Conservation (phyloP, 2,329 filamentous ascomycete species). For the Colletotrichum euphorbiae region DNA sequence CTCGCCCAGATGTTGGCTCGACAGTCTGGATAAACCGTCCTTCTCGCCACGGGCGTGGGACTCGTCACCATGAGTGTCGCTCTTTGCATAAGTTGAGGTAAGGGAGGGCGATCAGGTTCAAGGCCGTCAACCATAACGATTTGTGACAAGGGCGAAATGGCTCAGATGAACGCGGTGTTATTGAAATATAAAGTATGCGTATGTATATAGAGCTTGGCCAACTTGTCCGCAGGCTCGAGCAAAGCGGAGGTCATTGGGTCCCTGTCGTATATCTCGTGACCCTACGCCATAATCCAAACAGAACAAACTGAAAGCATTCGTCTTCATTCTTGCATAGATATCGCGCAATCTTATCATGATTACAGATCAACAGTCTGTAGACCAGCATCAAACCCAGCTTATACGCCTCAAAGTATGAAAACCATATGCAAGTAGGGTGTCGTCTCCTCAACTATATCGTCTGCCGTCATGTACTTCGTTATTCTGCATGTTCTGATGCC, state of each 20-base stretch:
- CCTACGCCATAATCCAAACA: neutral
- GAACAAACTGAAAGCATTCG: neutral
- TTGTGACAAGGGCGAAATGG: neutral
- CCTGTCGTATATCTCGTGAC: conserved; percentile 2
- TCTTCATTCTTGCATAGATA: neutral
- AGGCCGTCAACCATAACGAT: conserved; percentile 39
- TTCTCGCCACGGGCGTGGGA: too few species aligned
- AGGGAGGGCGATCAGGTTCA: conserved; percentile 41
- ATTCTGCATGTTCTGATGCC: conserved; percentile 1
- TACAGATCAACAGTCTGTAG: neutral
- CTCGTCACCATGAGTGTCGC: conserved; percentile 36
- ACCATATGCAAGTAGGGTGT: neutral
- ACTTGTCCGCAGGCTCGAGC: neutral
- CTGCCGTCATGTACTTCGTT: conserved; percentile 17
- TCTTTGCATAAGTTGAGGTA: conserved; percentile 33
- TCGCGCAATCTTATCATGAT: conserved; percentile 17
- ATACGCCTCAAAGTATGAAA: neutral
- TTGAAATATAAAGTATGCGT: conserved; percentile 2
- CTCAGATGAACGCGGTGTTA: neutral
- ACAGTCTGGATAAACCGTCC: conserved; percentile 40
- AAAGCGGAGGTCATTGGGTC: neutral
- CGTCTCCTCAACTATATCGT: conserved; percentile 17
- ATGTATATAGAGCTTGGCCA: neutral
- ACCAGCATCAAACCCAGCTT: neutral
- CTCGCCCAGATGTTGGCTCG: conserved; percentile 44